Conservation (phyloP, 2,329 filamentous ascomycete genomes). For the Fusarium luffae region DNA sequence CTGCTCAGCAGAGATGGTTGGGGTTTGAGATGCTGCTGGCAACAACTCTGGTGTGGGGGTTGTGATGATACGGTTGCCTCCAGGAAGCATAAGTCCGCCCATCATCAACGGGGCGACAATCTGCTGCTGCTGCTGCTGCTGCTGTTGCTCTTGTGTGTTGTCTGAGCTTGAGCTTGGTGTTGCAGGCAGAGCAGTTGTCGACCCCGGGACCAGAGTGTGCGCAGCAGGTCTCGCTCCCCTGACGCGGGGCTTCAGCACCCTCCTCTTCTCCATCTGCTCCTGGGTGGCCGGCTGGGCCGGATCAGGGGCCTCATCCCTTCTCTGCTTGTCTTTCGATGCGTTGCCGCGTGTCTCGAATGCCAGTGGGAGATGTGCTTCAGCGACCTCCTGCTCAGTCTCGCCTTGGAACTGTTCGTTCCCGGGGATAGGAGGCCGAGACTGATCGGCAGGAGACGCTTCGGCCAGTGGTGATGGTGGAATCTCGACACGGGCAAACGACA, state of each 20-base stretch:
- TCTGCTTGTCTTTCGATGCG: neutral
- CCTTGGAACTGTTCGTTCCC: neutral
- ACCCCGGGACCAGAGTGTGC: neutral
- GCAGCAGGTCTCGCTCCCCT: neutral
- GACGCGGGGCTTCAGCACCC: slow-evolving; percentile 6
- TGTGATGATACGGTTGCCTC: slow-evolving; percentile 11
- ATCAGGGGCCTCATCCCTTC: neutral
- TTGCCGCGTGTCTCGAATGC: neutral
- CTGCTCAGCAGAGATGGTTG: neutral
- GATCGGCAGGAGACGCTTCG: neutral
- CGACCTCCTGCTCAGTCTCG: neutral
- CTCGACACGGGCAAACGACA: neutral
- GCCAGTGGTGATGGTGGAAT: neutral
- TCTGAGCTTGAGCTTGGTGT: neutral
- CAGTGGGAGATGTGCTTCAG: neutral
- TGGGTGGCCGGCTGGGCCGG: slow-evolving; percentile 1
- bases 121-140: neutral
- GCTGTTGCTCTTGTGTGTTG: neutral
- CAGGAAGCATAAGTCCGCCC: slow-evolving; percentile 24
- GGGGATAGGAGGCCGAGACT: neutral
- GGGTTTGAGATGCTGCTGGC: neutral
- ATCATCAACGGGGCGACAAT: neutral
- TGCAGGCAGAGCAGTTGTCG: neutral
- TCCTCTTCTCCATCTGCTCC: slow-evolving; percentile 11
- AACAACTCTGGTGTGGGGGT: neutral